phyloP scores from a whole-genome alignment of 1,139 yeast species.

The Yamadazyma diddensiae region DNA sequence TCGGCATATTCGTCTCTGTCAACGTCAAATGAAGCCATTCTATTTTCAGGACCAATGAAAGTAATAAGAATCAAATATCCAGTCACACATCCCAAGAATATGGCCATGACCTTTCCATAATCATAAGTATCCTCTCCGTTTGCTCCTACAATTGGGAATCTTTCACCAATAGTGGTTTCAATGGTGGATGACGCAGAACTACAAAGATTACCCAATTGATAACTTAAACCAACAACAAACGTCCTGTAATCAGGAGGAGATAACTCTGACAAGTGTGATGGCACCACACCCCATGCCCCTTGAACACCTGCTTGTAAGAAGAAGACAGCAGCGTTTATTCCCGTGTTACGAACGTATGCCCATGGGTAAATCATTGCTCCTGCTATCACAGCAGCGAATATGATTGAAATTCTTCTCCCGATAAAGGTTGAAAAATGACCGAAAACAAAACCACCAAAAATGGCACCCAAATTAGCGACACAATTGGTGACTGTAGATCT shows the following conservation, averaged over 20 bases:
- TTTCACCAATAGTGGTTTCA: conserved; percentile 70
- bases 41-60: conserved; percentile 74
- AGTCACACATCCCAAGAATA: conserved; percentile 79
- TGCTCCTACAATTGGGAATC: conserved; percentile 44
- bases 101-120: conserved; percentile 65
- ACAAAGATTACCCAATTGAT: conserved; percentile 82
- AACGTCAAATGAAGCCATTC: conserved; percentile 32
- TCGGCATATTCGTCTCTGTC: conserved; percentile 21
- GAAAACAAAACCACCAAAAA: conserved; percentile 33
- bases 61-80: conserved; percentile 57
- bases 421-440: conserved; percentile 36
- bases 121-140: conserved; percentile 19
- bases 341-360: conserved; percentile 56
- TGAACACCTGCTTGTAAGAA: conserved; percentile 79
- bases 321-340: conserved; percentile 74
- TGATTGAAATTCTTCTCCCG: conserved; percentile 35
- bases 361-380: conserved; percentile 69
- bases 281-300: conserved; percentile 88
- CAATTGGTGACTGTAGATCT: conserved; percentile 36
- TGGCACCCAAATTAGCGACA: conserved; percentile 39
- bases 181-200: conserved; percentile 84
- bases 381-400: conserved; percentile 62
- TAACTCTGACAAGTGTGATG: conserved; percentile 72
- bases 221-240: conserved; percentile 70
- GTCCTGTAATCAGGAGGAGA: conserved; percentile 76